Percentiles rank a stretch among this genome's conserved stretches.
These are phyloP conservation scores for Talaromyces albobiverticillius DNA, from an alignment of 2,329 filamentous ascomycete species.

Conservation along the genomic window DNA sequence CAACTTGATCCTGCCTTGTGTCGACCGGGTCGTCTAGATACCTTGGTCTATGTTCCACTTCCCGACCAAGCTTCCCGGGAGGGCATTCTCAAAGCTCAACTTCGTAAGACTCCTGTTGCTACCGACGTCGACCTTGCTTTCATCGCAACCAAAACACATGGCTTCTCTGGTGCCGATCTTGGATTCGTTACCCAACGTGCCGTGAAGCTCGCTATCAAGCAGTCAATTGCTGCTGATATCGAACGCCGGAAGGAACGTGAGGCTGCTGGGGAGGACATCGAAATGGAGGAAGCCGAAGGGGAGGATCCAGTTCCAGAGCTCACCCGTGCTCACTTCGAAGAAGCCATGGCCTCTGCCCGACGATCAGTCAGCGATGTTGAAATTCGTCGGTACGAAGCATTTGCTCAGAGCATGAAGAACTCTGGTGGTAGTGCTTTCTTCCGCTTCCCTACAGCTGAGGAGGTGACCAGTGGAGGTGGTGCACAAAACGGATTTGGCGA, in stretches of 20 bases:
- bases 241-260: constrained; percentile 87
- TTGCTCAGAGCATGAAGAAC: constrained; percentile 99
- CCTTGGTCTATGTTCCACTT: constrained; percentile 95
- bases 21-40: constrained; percentile 97
- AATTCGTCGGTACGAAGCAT: constrained; percentile 97
- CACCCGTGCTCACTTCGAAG: constrained; percentile 95
- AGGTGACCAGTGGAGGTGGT: constrained; percentile 48
- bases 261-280: constrained; percentile 69
- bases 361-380: constrained; percentile 94
- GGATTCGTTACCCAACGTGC: constrained; percentile 98
- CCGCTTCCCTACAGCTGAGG: constrained; percentile 76
- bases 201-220: constrained; percentile 99
- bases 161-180: constrained; percentile 98
- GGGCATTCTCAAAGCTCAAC: constrained; percentile 88
- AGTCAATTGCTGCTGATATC: constrained; percentile 85
- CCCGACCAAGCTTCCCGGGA: constrained; percentile 88
- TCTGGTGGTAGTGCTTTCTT: constrained; percentile 93
- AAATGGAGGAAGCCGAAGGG: constrained; percentile 69
- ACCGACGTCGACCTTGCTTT: constrained; percentile 81
- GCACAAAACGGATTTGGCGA: constrained; percentile 67
- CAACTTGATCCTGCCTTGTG: constrained; percentile 97
- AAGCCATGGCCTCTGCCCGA: constrained; percentile 94
- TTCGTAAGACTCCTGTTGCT: constrained; percentile 95
- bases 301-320: constrained; percentile 96
- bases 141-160: constrained; percentile 96